Percentiles rank a stretch among this genome's conserved stretches.
These are phyloP conservation scores for Arabis hirsuta DNA, from an alignment of 345 rosid genomes.

Conservation along the genomic window DNA sequence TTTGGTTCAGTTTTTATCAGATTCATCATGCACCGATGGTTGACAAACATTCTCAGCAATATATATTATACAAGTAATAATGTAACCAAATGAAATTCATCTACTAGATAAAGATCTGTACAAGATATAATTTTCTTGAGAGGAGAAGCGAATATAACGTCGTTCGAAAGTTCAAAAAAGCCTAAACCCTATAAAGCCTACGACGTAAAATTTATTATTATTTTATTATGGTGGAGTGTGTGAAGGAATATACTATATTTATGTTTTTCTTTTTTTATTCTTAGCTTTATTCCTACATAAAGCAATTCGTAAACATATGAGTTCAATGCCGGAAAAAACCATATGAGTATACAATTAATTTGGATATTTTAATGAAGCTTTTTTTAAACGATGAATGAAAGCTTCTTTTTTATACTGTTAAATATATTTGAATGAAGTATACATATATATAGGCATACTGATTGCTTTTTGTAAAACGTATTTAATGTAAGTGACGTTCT, in stretches of 20 bases:
- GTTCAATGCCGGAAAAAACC: background rate
- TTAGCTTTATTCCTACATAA: conserved; percentile 31
- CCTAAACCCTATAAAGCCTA: conserved; percentile 44
- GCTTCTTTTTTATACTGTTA: no score
- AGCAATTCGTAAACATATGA: background rate
- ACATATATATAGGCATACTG: background rate
- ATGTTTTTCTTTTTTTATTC: background rate
- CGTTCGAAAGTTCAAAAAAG: conserved; percentile 36
- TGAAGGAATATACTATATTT: conserved; percentile 26
- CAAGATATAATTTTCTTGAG: conserved; percentile 13
- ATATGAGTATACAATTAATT: conserved; percentile 1
- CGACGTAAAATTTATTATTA: conserved; percentile 13
- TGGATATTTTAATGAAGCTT: background rate
- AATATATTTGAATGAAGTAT: background rate
- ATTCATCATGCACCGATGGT: conserved; percentile 15
- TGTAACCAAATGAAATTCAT: conserved; percentile 3
- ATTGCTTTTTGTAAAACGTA: background rate
- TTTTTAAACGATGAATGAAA: no score
- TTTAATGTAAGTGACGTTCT: background rate
- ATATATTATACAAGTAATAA: conserved; percentile 14
- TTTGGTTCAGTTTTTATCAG: conserved; percentile 10
- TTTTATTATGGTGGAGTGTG: conserved; percentile 16
- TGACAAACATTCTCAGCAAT: conserved; percentile 20
- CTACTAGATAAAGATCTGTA: background rate
- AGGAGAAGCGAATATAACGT: conserved; percentile 33